Evolutionary conservation across 495 filamentous ascomycete species (phyloP).

Genomic region (Filosporella fistucella): DNA sequence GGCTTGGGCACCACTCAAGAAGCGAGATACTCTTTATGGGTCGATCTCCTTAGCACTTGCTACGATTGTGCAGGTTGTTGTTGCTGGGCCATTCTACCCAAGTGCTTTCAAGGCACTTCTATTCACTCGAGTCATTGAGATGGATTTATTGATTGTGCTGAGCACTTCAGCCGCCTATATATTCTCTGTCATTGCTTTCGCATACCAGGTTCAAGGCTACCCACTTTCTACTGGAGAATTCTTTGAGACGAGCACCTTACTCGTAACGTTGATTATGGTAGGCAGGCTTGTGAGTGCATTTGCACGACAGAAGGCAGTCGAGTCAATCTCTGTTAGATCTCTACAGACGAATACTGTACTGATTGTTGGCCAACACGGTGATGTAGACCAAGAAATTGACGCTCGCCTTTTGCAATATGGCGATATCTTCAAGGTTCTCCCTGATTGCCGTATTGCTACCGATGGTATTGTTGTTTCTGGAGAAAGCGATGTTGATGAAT

Average conservation of each 20-base stretch:
- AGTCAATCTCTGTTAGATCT: conserved; percentile 60
- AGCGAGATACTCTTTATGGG: conserved; percentile 40
- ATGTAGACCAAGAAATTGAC: conserved; percentile 50
- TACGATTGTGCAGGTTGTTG: conserved; percentile 59
- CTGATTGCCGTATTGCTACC: conserved; percentile 58
- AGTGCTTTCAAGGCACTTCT: conserved; percentile 59
- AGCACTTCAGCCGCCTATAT: conserved; percentile 73
- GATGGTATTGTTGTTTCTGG: conserved; percentile 66
- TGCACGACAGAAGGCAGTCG: conserved; percentile 63
- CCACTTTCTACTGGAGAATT: conserved; percentile 58
- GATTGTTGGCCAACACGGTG: conserved; percentile 28
- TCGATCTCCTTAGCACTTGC: conserved; percentile 58
- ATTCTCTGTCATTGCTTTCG: conserved; percentile 71
- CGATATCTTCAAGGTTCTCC: conserved; percentile 60
- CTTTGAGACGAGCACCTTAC: conserved; percentile 76
- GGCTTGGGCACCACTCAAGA: conserved; percentile 58
- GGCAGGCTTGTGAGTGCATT: conserved; percentile 61
- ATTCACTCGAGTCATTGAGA: conserved; percentile 62
- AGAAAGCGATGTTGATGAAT: conserved; percentile 66
- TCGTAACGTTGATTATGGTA: conserved; percentile 73
- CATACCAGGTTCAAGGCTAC: conserved; percentile 37
- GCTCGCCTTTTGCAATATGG: conserved; percentile 66
- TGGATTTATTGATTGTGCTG: conserved; percentile 72
- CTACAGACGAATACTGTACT: conserved; percentile 48
- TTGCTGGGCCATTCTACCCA: conserved; percentile 65